Conservation (phyloP, 2,329 filamentous ascomycete species). For the Pseudogymnoascus sp. region DNA sequence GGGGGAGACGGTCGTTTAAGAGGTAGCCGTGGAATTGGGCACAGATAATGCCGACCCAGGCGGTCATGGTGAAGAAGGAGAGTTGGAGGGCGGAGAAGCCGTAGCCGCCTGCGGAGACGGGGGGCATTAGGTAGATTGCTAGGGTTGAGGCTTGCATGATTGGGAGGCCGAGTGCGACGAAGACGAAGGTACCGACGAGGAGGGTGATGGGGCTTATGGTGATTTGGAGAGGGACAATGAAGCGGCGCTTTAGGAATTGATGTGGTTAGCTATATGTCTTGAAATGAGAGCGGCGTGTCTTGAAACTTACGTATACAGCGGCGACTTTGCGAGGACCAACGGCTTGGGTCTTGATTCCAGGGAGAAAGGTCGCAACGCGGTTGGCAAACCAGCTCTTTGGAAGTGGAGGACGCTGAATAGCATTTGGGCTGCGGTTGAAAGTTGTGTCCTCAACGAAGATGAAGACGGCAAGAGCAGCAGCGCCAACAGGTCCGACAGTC, state of each 20-base stretch:
- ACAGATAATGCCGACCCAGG: slow-evolving; percentile 34
- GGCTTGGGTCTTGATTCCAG: slow-evolving; percentile 15
- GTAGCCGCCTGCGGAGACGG: slow-evolving; percentile 32
- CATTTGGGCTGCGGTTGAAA: slow-evolving; percentile 24
- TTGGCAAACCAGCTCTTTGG: slow-evolving; percentile 22
- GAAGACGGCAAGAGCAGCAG: slow-evolving; percentile 30
- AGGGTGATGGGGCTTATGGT: slow-evolving; percentile 27
- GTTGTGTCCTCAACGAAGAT: slow-evolving; percentile 34
- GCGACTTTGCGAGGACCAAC: background rate
- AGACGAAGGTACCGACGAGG: slow-evolving; percentile 30
- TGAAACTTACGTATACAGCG: background rate
- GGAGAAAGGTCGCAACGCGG: slow-evolving; percentile 27
- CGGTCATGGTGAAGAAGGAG: slow-evolving; percentile 32
- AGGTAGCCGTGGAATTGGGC: slow-evolving; percentile 31
- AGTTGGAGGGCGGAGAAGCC: slow-evolving; percentile 35
- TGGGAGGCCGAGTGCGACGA: slow-evolving; percentile 21
- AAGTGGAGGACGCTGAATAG: slow-evolving; percentile 16
- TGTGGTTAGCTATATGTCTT: background rate
- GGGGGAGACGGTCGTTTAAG: slow-evolving; percentile 33
- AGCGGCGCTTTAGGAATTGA: slow-evolving; percentile 18
- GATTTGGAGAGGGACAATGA: slow-evolving; percentile 14
- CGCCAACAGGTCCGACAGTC: slow-evolving; percentile 32
- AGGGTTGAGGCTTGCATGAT: slow-evolving; percentile 20
- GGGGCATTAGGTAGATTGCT: slow-evolving; percentile 31
- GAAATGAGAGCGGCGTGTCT: background rate